A percentile compares a stretch with the other conserved stretches of the same genome.
phyloP scores from a whole-genome alignment of 495 filamentous ascomycete genomes.

The Pyrenula massariospora region DNA sequence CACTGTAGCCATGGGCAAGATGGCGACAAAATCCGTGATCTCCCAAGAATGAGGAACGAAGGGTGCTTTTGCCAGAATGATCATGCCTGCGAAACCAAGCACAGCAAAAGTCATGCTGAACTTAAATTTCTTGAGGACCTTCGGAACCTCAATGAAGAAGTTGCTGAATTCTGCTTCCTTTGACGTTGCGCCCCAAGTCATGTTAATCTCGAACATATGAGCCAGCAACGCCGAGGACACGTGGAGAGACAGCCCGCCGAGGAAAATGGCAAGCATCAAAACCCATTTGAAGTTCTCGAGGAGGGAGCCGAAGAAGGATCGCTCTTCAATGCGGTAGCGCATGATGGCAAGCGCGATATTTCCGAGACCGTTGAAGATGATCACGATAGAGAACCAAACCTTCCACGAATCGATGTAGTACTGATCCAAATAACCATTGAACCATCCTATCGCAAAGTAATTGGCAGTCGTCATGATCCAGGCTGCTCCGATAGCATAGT shows the following conservation, averaged over 20 bases:
- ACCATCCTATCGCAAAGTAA: constrained; percentile 72
- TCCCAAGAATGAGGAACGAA: constrained; percentile 58
- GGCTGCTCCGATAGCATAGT: constrained; percentile 71
- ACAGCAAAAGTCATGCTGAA: constrained; percentile 58
- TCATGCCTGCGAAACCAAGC: constrained; percentile 50
- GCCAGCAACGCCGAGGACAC: constrained; percentile 30
- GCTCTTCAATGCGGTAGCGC: constrained; percentile 32
- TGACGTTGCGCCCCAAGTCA: constrained; percentile 35
- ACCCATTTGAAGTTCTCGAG: constrained; percentile 57
- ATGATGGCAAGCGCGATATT: constrained; percentile 33
- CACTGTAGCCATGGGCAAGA: constrained; percentile 67
- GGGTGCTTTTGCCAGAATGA: constrained; percentile 49
- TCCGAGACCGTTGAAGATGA: constrained; percentile 36
- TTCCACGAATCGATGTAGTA: constrained; percentile 67
- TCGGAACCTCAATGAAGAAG: constrained; percentile 72
- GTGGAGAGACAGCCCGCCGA: constrained; percentile 35
- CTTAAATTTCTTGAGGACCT: constrained; percentile 66
- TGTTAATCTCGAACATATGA: constrained; percentile 38
- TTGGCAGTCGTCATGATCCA: constrained; percentile 72
- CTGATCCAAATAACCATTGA: constrained; percentile 62
- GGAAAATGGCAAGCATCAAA: constrained; percentile 34
- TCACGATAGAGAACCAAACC: constrained; percentile 23
- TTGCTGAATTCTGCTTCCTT: constrained; percentile 57
- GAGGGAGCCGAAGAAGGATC: constrained; percentile 26
- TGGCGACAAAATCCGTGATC: constrained; percentile 70